phyloP scores from a whole-genome alignment of 1,284 basidiomycete species.

The Rhodotorula sp. region DNA sequence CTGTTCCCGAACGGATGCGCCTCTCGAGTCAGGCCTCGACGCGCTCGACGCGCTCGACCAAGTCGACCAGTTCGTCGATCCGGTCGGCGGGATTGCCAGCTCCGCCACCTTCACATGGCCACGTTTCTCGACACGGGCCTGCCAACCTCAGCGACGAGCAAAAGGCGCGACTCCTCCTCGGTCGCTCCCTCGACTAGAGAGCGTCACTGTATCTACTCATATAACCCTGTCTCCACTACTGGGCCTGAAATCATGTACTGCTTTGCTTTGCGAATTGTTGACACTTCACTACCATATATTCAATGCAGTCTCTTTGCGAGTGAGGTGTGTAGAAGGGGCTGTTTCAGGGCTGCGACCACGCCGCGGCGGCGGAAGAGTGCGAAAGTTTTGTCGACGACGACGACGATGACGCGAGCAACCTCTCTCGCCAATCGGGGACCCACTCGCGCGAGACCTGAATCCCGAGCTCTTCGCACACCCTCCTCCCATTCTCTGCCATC shows the following conservation, averaged over 20 bases:
- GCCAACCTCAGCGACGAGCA: neutral
- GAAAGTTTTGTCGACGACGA: too few species aligned
- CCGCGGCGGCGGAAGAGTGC: neutral
- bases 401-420: neutral
- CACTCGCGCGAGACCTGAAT: conserved; percentile 23
- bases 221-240: too few species aligned
- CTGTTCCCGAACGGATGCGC: neutral
- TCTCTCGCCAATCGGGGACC: conserved; percentile 20
- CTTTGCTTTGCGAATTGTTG: too few species aligned
- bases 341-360: too few species aligned
- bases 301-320: too few species aligned
- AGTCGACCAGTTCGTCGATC: neutral
- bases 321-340: too few species aligned
- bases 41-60: neutral
- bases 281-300: too few species aligned
- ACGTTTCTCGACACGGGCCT: neutral
- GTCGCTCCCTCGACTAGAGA: neutral
- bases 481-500: conserved; percentile 12
- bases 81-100: neutral
- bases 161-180: neutral
- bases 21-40: neutral
- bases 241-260: too few species aligned
- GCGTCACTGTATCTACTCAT: neutral
- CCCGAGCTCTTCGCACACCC: conserved; percentile 4
- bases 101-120: neutral